phyloP scores from a whole-genome alignment of 257 asterid genomes.

The Petunia secreta region DNA sequence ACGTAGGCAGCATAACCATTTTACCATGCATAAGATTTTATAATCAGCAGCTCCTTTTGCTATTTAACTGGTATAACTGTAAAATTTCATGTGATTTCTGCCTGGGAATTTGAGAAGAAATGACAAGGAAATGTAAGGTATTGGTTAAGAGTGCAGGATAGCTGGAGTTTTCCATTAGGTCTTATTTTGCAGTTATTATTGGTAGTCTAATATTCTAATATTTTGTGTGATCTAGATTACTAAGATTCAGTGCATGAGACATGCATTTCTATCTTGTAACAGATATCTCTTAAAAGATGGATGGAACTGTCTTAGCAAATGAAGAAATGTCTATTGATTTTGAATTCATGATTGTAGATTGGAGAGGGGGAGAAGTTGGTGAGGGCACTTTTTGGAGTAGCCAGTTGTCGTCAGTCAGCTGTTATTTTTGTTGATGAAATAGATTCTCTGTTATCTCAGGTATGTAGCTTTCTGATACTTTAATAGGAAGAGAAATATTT shows the following conservation, averaged over 20 bases:
- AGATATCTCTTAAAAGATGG: conserved; percentile 13
- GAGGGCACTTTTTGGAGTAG: conserved; percentile 98
- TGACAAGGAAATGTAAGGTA: conserved; percentile 6
- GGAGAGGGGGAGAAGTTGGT: conserved; percentile 99
- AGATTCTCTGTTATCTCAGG: conserved; percentile 98
- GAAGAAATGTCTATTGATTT: conserved; percentile 1
- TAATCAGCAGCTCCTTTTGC: background rate
- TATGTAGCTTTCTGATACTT: conserved; percentile 30
- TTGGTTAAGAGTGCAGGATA: background rate
- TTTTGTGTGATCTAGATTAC: conserved; percentile 27
- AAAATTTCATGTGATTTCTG: conserved; percentile 5
- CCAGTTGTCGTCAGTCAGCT: conserved; percentile 98
- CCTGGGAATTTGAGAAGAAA: conserved; percentile 11
- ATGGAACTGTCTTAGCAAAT: conserved; percentile 7
- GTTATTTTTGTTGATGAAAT: conserved; percentile 97
- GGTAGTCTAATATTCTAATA: conserved; percentile 5
- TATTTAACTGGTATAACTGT: background rate
- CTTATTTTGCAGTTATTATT: background rate
- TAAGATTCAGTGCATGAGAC: conserved; percentile 11
- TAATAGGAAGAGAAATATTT: background rate
- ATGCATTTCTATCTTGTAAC: background rate
- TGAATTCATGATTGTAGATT: conserved; percentile 58
- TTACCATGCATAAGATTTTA: background rate
- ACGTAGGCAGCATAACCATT: conserved; percentile 1
- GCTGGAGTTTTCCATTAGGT: background rate